Evolutionary conservation across 768 basidiomycete species (phyloP).

Genomic region (Tulasnella sp.): DNA sequence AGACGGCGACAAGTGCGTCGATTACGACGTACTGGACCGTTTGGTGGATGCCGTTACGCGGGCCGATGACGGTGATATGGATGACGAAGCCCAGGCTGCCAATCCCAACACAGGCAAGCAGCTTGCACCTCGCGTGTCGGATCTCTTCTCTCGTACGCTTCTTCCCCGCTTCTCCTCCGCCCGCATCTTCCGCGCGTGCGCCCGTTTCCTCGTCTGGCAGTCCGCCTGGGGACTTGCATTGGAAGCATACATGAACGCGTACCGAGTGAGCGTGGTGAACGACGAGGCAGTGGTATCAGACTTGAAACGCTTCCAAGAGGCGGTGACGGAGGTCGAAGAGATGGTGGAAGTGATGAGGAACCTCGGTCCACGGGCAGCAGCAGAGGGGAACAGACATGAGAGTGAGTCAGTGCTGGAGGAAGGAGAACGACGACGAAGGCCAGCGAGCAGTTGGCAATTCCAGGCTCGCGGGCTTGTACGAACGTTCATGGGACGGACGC

Average conservation of each 20-base stretch:
- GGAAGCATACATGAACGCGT: conserved; percentile 74
- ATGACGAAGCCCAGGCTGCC: not conserved
- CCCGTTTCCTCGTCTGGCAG: conserved; percentile 64
- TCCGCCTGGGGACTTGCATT: conserved; percentile 62
- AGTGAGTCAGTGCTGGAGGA: conserved; percentile 18
- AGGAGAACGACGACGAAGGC: conserved; percentile 30
- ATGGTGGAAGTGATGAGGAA: conserved; percentile 72
- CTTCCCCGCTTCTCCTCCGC: conserved; percentile 69
- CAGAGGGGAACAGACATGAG: conserved; percentile 2
- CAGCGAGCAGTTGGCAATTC: conserved; percentile 48
- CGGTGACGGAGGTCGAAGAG: conserved; percentile 66
- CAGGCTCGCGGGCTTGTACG: conserved; percentile 79
- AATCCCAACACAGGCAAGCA: conserved; percentile 56
- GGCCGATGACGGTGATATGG: conserved; percentile 20
- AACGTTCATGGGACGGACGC: conserved; percentile 78
- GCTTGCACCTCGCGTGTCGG: conserved; percentile 49
- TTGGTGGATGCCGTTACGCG: conserved; percentile 79
- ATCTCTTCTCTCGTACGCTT: conserved; percentile 65
- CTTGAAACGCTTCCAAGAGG: conserved; percentile 56
- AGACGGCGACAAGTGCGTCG: conserved; percentile 46
- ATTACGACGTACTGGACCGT: conserved; percentile 78
- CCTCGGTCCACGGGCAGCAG: conserved; percentile 52
- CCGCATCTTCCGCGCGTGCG: conserved; percentile 73
- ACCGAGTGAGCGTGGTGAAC: conserved; percentile 53
- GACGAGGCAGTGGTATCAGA: conserved; percentile 56